These are phyloP conservation scores for Colletotrichum siamense DNA, from an alignment of 2,329 filamentous ascomycete species.

Conservation along the genomic window DNA sequence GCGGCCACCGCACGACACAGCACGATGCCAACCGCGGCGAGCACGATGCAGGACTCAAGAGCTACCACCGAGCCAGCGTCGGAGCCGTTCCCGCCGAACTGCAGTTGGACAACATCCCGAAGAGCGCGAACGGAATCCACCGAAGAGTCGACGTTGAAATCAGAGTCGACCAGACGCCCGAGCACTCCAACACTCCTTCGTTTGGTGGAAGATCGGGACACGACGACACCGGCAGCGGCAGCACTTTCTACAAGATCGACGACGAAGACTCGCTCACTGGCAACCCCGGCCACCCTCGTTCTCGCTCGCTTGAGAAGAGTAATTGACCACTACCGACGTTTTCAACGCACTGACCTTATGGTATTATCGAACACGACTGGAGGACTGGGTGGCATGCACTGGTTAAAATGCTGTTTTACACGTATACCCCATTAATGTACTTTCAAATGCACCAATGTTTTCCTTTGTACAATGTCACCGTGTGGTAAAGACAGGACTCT, in stretches of 20 bases:
- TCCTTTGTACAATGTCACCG: neutral
- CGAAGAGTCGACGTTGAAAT: constrained; percentile 8
- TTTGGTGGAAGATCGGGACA: neutral
- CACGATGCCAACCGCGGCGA: neutral
- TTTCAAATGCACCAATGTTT: neutral
- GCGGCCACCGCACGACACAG: neutral
- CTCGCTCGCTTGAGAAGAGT: neutral
- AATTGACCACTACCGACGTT: neutral
- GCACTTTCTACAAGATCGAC: constrained; percentile 1
- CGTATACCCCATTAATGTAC: constrained; percentile 8
- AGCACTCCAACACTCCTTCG: neutral
- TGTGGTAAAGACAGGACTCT: neutral
- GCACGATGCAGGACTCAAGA: neutral
- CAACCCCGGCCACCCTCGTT: neutral
- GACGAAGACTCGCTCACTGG: constrained; percentile 11
- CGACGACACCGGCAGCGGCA: neutral
- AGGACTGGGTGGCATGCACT: neutral
- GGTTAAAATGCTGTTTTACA: neutral
- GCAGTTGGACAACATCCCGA: neutral
- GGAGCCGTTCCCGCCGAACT: neutral
- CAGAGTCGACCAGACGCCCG: neutral
- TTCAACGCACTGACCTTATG: neutral
- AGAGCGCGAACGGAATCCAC: neutral
- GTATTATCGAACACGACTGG: neutral
- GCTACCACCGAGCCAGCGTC: neutral